These are phyloP conservation scores for Carnegiea gigantea DNA, from an alignment of 179 eudicot genomes.

Conservation along the genomic window DNA sequence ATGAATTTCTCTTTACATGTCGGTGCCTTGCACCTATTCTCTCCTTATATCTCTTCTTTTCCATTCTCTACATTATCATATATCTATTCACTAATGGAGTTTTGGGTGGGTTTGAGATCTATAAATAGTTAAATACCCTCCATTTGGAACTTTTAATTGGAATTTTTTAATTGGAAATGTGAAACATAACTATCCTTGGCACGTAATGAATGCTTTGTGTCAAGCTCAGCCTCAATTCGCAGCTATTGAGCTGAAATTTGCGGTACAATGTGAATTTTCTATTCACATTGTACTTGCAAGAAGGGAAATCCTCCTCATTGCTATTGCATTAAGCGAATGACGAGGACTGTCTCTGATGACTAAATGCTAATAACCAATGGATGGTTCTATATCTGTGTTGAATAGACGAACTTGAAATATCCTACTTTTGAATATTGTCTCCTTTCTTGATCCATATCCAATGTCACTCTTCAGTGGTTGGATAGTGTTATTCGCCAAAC, in stretches of 20 bases:
- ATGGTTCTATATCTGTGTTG: background rate
- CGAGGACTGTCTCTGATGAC: background rate
- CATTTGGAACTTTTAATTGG: background rate
- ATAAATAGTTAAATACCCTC: background rate
- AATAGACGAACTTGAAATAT: background rate
- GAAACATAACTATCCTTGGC: background rate
- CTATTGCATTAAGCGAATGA: background rate
- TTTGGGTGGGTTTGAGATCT: background rate
- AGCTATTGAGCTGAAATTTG: background rate
- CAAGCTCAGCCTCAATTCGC: background rate
- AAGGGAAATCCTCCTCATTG: background rate
- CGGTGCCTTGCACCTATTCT: background rate
- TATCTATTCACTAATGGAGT: background rate
- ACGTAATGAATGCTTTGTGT: background rate
- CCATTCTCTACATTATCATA: background rate
- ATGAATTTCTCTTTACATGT: background rate
- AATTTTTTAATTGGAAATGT: background rate
- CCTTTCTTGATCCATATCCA: background rate
- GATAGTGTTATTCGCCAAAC: background rate
- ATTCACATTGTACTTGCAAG: background rate
- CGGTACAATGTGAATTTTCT: background rate
- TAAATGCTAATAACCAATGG: background rate
- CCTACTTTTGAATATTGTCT: background rate
- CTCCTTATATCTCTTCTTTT: background rate
- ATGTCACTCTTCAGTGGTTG: background rate